Percentiles rank a stretch among this genome's conserved stretches.
Evolutionary conservation across 2,329 filamentous ascomycete species (phyloP).

Genomic region (Sphaceloma murrayae): DNA sequence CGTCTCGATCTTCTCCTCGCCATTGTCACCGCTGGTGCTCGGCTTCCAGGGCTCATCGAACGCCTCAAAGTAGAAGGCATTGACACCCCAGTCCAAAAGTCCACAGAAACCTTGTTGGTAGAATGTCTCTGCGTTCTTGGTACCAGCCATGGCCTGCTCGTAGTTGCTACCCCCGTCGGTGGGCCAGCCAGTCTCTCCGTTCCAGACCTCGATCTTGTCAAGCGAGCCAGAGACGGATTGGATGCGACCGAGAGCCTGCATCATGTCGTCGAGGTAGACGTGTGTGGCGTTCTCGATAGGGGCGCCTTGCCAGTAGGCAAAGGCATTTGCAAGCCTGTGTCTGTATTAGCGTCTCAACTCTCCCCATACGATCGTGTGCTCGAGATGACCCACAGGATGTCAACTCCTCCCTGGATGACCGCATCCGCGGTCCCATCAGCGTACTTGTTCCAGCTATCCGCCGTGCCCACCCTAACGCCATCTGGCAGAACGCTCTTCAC

Average conservation of each 20-base stretch:
- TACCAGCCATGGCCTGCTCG: slow-evolving; percentile 50
- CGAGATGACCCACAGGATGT: slow-evolving; percentile 42
- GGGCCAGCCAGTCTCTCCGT: slow-evolving; percentile 61
- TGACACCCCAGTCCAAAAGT: slow-evolving; percentile 55
- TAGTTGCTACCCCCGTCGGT: slow-evolving; percentile 53
- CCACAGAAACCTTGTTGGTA: slow-evolving; percentile 55
- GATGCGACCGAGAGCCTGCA: slow-evolving; percentile 53
- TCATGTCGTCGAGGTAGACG: slow-evolving; percentile 59
- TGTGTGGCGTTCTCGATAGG: slow-evolving; percentile 48
- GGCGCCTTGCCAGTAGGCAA: slow-evolving; percentile 63
- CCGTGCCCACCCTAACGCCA: slow-evolving; percentile 53
- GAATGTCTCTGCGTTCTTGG: slow-evolving; percentile 50
- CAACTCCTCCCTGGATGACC: slow-evolving; percentile 50
- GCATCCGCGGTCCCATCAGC: slow-evolving; percentile 58
- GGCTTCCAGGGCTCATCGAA: slow-evolving; percentile 66
- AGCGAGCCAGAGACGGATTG: slow-evolving; percentile 47
- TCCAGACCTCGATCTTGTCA: slow-evolving; percentile 54
- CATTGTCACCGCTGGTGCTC: slow-evolving; percentile 52
- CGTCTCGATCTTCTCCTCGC: slow-evolving; percentile 52
- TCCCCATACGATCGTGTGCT: no score
- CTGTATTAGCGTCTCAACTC: no score
- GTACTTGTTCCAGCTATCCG: slow-evolving; percentile 65
- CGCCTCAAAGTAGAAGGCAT: slow-evolving; percentile 65
- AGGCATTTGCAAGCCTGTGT: slow-evolving; percentile 57
- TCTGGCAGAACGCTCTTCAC: slow-evolving; percentile 47